Evolutionary conservation across 495 filamentous ascomycete genomes (phyloP).

Genomic region (Penicillium simplicissimum): DNA sequence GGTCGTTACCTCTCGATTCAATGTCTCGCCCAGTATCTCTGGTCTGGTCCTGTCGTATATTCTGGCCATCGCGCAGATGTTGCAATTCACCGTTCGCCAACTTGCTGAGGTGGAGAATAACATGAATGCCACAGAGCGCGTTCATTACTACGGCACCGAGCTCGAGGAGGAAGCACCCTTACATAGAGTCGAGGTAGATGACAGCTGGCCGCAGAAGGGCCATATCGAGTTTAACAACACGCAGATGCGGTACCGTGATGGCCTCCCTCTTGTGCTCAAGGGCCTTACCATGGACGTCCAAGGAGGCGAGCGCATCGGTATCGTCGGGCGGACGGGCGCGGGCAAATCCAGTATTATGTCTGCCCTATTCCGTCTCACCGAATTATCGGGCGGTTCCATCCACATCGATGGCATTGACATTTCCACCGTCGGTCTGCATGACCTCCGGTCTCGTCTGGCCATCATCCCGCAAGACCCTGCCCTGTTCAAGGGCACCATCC

Average conservation of each 20-base stretch:
- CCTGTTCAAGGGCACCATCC: constrained; percentile 87
- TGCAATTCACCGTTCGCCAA: constrained; percentile 93
- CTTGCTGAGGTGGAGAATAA: constrained; percentile 95
- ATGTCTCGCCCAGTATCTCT: constrained; percentile 77
- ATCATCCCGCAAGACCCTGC: constrained; percentile 98
- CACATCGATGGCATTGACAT: constrained; percentile 92
- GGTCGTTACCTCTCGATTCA: constrained; percentile 92
- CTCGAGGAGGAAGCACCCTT: constrained; percentile 88
- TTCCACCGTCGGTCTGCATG: constrained; percentile 76
- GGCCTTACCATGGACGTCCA: constrained; percentile 73
- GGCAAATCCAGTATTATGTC: constrained; percentile 96
- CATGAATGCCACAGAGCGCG: constrained; percentile 93
- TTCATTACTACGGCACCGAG: constrained; percentile 86
- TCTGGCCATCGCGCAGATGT: constrained; percentile 90
- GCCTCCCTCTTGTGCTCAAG: constrained; percentile 80
- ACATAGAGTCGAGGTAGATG: constrained; percentile 63
- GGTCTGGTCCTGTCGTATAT: constrained; percentile 93
- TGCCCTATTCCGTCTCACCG: constrained; percentile 86
- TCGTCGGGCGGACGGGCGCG: constrained; percentile 91
- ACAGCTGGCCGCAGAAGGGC: constrained; percentile 79
- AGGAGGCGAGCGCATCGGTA: constrained; percentile 88
- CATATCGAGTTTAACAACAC: constrained; percentile 83
- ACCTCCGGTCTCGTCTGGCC: constrained; percentile 82
- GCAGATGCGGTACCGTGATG: constrained; percentile 85
- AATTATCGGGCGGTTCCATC: constrained; percentile 80